phyloP scores from a whole-genome alignment of 2,329 filamentous ascomycete genomes.

The Alternaria sp. region DNA sequence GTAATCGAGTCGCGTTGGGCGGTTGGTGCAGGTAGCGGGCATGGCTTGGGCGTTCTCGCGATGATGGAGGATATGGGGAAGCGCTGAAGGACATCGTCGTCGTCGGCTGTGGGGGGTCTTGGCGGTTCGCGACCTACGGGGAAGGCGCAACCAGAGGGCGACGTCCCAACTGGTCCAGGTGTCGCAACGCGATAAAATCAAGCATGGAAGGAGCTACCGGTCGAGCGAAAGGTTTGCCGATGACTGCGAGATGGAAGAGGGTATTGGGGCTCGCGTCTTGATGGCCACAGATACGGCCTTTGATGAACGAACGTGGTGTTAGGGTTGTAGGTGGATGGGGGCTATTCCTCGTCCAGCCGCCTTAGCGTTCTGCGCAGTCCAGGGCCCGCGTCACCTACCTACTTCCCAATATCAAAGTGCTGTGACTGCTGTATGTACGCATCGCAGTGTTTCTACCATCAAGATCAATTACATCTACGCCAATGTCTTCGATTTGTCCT shows the following conservation, averaged over 20 bases:
- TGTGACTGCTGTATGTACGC: neutral
- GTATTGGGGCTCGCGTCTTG: constrained; percentile 37
- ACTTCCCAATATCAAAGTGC: constrained; percentile 11
- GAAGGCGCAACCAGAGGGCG: constrained; percentile 44
- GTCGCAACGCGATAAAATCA: constrained; percentile 47
- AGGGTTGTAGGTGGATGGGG: constrained; percentile 9
- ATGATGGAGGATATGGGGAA: constrained; percentile 49
- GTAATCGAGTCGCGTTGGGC: constrained; percentile 47
- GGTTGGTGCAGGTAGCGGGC: constrained; percentile 46
- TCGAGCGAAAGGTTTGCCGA: constrained; percentile 34
- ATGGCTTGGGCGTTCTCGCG: constrained; percentile 52
- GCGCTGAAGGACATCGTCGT: constrained; percentile 46
- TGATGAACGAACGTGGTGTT: constrained; percentile 1
- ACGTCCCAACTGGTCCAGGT: constrained; percentile 51
- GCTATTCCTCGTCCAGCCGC: constrained; percentile 15
- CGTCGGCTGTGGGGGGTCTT: constrained; percentile 41
- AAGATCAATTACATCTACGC: neutral
- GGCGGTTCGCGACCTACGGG: constrained; percentile 45
- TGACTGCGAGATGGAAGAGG: constrained; percentile 45
- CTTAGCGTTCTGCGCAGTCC: constrained; percentile 7
- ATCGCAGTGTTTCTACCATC: neutral
- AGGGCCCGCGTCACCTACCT: constrained; percentile 10
- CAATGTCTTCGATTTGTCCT: neutral
- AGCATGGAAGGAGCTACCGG: constrained; percentile 44
- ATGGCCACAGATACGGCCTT: constrained; percentile 42